phyloP scores from a whole-genome alignment of 2,329 filamentous ascomycete genomes.

The Stemphylium beticola region DNA sequence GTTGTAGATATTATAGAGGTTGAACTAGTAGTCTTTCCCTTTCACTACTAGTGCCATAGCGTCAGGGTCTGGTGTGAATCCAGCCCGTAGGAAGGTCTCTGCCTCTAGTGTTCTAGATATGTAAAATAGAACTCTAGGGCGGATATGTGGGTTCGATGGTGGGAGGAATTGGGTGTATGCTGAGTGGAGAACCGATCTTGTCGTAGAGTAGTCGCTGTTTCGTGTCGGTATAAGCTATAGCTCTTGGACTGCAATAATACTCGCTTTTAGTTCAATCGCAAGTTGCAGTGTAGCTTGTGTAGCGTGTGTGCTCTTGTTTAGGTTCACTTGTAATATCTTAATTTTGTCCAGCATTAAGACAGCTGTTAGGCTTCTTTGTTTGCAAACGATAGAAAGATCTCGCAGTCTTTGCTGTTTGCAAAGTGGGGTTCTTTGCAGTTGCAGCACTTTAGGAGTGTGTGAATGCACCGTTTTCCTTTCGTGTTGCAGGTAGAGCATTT shows the following conservation, averaged over 20 bases:
- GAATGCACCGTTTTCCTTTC: neutral
- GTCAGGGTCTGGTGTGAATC: neutral
- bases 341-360: neutral
- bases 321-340: neutral
- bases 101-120: neutral
- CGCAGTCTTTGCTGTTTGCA: neutral
- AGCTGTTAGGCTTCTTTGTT: neutral
- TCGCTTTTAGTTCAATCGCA: neutral
- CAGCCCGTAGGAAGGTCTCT: neutral
- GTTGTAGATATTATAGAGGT: neutral
- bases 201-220: neutral
- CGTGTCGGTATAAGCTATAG: neutral
- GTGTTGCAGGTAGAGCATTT: neutral
- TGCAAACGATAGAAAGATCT: neutral
- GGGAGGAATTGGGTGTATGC: neutral
- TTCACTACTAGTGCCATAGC: neutral
- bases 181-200: neutral
- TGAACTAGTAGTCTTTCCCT: neutral
- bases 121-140: neutral
- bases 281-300: neutral
- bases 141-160: neutral
- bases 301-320: neutral
- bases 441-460: neutral
- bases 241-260: neutral
- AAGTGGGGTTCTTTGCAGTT: neutral